Evolutionary conservation across 2,329 filamentous ascomycete genomes (phyloP).

Genomic region (Sporothrix euskadiensis): DNA sequence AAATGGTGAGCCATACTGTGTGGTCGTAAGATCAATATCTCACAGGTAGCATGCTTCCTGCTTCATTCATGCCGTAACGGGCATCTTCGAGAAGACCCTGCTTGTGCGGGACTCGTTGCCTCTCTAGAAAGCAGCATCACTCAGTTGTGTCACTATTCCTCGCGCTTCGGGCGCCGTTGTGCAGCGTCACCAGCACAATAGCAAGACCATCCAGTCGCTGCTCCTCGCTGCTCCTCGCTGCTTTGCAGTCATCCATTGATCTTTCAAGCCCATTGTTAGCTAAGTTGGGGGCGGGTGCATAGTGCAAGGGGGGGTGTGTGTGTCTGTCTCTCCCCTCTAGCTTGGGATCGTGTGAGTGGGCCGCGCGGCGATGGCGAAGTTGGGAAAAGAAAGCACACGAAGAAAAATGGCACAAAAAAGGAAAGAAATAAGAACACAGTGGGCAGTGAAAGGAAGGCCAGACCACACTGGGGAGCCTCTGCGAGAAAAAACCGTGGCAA

Average conservation of each 20-base stretch:
- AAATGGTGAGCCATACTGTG: neutral
- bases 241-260: neutral
- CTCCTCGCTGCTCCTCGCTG: neutral
- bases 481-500: neutral
- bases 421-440: neutral
- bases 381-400: slow-evolving; percentile 15
- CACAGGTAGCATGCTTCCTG: neutral
- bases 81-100: neutral
- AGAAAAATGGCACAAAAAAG: neutral
- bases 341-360: slow-evolving; percentile 11
- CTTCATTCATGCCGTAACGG: neutral
- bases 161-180: neutral
- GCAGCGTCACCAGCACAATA: neutral
- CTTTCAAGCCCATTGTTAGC: neutral
- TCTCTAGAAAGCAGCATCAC: neutral
- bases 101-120: neutral
- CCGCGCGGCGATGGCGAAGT: neutral
- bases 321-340: neutral
- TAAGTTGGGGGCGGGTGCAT: slow-evolving; percentile 16
- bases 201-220: neutral
- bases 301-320: slow-evolving; percentile 18
- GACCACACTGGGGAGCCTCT: neutral
- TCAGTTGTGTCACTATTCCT: neutral
- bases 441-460: neutral
- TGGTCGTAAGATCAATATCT: slow-evolving; percentile 3